A percentile compares a stretch with the other conserved stretches of the same genome.
Evolutionary conservation across 352 stramenopile species (phyloP).

Genomic region (Plasmopara viticola): DNA sequence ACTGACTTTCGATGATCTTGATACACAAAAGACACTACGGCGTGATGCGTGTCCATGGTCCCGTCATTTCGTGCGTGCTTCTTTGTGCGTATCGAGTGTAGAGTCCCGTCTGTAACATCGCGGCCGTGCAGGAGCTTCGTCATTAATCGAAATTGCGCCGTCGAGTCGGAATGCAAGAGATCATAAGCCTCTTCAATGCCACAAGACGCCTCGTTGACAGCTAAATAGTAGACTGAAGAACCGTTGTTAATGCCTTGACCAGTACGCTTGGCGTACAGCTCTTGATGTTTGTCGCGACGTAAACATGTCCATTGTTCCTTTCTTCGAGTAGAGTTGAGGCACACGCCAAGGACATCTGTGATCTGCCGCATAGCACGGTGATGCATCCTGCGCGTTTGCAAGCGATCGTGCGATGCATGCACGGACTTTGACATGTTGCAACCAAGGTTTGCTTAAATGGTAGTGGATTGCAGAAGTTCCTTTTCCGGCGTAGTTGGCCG

Average conservation of each 20-base stretch:
- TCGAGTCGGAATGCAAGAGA: slow-evolving; percentile 51
- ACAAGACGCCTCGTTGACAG: slow-evolving; percentile 51
- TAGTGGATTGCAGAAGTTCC: too few relatives aligned
- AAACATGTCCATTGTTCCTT: slow-evolving; percentile 54
- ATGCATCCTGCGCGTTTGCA: slow-evolving; percentile 50
- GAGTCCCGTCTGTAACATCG: slow-evolving; percentile 47
- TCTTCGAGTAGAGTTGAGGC: slow-evolving; percentile 45
- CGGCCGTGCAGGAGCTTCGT: slow-evolving; percentile 53
- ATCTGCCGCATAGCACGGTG: slow-evolving; percentile 59
- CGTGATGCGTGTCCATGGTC: slow-evolving; percentile 42
- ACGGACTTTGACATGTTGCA: slow-evolving; percentile 23
- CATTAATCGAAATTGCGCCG: slow-evolving; percentile 46
- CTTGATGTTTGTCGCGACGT: slow-evolving; percentile 40
- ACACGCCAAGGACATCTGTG: slow-evolving; percentile 45
- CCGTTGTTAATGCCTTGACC: slow-evolving; percentile 18
- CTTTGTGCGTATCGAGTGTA: slow-evolving; percentile 36
- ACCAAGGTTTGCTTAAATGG: too few relatives aligned
- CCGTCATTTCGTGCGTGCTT: slow-evolving; percentile 29
- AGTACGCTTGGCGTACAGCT: slow-evolving; percentile 49
- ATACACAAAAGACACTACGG: slow-evolving; percentile 55
- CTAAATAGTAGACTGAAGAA: slow-evolving; percentile 40
- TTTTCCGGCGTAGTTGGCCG: too few relatives aligned
- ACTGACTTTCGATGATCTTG: slow-evolving; percentile 47
- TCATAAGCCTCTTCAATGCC: slow-evolving; percentile 56
- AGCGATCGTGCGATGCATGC: slow-evolving; percentile 43